Conservation (phyloP, 495 filamentous ascomycete genomes). For the Penicillium canescens region DNA sequence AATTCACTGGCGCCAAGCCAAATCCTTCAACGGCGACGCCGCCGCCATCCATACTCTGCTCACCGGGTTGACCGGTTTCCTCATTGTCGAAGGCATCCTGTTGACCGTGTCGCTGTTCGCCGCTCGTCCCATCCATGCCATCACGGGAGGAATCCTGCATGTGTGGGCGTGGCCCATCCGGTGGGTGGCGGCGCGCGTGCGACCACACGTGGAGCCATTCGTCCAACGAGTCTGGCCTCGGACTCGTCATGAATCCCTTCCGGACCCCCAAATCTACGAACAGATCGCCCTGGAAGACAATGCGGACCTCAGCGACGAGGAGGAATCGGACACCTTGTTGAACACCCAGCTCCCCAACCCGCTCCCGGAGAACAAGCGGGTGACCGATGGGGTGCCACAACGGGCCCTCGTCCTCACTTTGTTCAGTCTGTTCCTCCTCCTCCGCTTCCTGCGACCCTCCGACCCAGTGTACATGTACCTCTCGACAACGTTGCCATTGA, state of each 20-base stretch:
- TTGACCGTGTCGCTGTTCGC: slow-evolving; percentile 27
- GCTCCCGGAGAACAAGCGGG: slow-evolving; percentile 6
- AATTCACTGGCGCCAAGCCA: slow-evolving; percentile 44
- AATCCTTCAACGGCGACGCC: slow-evolving; percentile 34
- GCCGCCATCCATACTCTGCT: slow-evolving; percentile 38
- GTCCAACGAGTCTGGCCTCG: slow-evolving; percentile 7
- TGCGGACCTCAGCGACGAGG: slow-evolving; percentile 32
- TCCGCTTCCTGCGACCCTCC: slow-evolving; percentile 31
- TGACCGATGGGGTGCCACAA: slow-evolving; percentile 15
- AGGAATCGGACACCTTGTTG: slow-evolving; percentile 21
- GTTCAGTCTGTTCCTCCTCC: slow-evolving; percentile 14
- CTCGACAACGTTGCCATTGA: slow-evolving; percentile 30
- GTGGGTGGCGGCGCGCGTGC: slow-evolving; percentile 17
- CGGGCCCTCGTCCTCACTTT: slow-evolving; percentile 21
- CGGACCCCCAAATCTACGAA: slow-evolving; percentile 33
- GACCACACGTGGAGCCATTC: slow-evolving; percentile 8
- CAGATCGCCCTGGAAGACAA: slow-evolving; percentile 29
- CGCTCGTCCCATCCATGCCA: slow-evolving; percentile 21
- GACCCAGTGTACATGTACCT: slow-evolving; percentile 35
- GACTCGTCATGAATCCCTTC: slow-evolving; percentile 8
- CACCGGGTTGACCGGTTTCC: slow-evolving; percentile 37
- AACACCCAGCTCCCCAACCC: slow-evolving; percentile 4
- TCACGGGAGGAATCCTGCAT: slow-evolving; percentile 30
- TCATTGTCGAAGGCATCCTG: slow-evolving; percentile 35
- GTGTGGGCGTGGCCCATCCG: slow-evolving; percentile 34